A percentile compares a stretch with the other conserved stretches of the same genome.
Conservation (phyloP, 257 asterid species). For the Agastache rugosa region DNA sequence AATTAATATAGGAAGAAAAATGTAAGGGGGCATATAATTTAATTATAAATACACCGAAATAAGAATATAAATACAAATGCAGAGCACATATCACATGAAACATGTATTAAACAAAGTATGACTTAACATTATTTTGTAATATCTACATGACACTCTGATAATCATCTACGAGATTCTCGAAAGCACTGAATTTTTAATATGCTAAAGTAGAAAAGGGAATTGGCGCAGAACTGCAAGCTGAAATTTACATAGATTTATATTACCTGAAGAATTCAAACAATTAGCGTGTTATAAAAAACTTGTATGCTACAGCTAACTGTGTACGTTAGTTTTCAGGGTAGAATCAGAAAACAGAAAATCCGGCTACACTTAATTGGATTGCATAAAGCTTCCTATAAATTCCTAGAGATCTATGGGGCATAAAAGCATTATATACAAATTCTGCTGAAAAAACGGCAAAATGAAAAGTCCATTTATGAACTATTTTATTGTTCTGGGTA, state of each 20-base stretch:
- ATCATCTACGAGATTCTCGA: not conserved
- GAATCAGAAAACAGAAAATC: not conserved
- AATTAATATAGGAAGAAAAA: not conserved
- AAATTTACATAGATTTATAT: not conserved
- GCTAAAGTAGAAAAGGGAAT: not conserved
- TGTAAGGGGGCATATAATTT: not conserved
- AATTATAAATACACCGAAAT: not conserved
- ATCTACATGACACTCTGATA: not conserved
- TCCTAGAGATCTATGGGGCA: not conserved
- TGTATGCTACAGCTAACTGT: not conserved
- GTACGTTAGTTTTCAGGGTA: not conserved
- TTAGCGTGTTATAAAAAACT: not conserved
- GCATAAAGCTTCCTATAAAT: not conserved
- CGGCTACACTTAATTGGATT: constrained; percentile 4
- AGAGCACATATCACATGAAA: constrained; percentile 4
- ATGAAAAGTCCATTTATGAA: not conserved
- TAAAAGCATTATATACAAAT: not conserved
- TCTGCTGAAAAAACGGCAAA: not conserved
- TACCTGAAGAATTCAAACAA: not conserved
- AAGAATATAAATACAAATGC: not conserved
- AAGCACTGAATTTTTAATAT: not conserved
- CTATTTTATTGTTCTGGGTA: not conserved
- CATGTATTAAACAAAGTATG: not conserved
- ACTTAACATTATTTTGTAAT: not conserved
- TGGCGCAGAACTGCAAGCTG: not conserved